phyloP scores from a whole-genome alignment of 176 grass and related monocot genomes.

The Neostapfia colusana region DNA sequence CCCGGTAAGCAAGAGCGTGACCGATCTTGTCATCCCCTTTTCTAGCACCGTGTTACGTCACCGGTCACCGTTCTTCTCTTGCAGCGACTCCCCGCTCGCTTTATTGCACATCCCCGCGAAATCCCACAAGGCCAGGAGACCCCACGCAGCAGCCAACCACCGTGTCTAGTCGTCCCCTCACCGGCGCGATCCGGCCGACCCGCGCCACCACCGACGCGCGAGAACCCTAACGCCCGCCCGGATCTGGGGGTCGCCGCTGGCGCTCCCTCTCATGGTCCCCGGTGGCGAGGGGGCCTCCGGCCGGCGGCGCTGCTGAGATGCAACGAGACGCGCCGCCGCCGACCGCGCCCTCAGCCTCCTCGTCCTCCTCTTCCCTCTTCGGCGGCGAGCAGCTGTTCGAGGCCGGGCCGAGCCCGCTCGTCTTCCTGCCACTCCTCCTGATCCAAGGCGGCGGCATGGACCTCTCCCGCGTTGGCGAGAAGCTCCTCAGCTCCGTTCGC shows the following conservation, averaged over 20 bases:
- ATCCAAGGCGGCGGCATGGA: constrained; percentile 98
- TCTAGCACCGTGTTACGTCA: neutral
- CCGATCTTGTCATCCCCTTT: neutral
- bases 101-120: neutral
- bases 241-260: constrained; percentile 49
- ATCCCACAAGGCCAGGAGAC: neutral
- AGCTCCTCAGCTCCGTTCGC: constrained; percentile 94
- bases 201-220: constrained; percentile 40
- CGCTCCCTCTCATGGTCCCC: constrained; percentile 52
- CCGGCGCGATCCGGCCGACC: constrained; percentile 31
- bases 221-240: constrained; percentile 18
- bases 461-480: constrained; percentile 96
- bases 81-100: neutral
- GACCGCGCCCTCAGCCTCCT: constrained; percentile 24
- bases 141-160: constrained; percentile 35
- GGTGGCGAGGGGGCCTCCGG: constrained; percentile 26
- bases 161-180: neutral
- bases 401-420: constrained; percentile 65
- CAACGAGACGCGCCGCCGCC: constrained; percentile 50
- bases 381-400: constrained; percentile 60
- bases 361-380: constrained; percentile 35
- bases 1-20: neutral
- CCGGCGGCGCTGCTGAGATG: constrained; percentile 60
- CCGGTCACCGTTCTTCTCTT: neutral
- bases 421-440: constrained; percentile 95